Percentiles rank a stretch among this genome's conserved stretches.
Conservation (phyloP, 2,329 filamentous ascomycete species). For the Calonectria pauciramosa region DNA sequence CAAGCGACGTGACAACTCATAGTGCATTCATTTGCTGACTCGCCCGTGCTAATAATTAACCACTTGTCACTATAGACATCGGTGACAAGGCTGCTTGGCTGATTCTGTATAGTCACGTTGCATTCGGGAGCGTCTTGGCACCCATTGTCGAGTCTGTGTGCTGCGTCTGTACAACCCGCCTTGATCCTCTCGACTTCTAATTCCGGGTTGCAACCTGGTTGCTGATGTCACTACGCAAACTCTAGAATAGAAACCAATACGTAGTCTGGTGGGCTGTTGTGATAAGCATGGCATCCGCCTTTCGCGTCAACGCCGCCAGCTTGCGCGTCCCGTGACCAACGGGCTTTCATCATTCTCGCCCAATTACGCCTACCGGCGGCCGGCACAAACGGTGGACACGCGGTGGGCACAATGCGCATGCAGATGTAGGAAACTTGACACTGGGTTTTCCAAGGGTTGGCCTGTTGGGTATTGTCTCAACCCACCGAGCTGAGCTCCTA, state of each 20-base stretch:
- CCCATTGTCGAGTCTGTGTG: not conserved
- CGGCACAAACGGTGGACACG: not conserved
- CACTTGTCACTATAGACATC: not conserved
- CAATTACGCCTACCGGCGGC: not conserved
- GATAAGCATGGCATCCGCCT: not conserved
- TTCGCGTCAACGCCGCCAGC: constrained; percentile 7
- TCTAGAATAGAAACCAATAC: too few relatives aligned
- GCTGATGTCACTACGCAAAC: not conserved
- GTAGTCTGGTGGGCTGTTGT: not conserved
- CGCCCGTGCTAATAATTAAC: not conserved
- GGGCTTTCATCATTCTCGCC: not conserved
- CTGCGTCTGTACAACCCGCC: not conserved
- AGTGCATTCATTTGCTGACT: constrained; percentile 1
- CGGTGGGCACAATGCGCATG: not conserved
- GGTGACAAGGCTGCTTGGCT: not conserved
- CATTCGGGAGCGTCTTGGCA: not conserved
- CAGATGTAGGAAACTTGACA: not conserved
- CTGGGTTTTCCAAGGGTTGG: not conserved
- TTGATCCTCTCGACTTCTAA: not conserved
- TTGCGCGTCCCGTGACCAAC: constrained; percentile 17
- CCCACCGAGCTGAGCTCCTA: constrained; percentile 7
- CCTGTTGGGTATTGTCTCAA: not conserved
- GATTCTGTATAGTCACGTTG: not conserved
- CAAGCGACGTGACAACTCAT: constrained; percentile 20
- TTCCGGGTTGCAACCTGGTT: not conserved